Conservation (phyloP, 768 basidiomycete species). For the Psilocybe azurescens region DNA sequence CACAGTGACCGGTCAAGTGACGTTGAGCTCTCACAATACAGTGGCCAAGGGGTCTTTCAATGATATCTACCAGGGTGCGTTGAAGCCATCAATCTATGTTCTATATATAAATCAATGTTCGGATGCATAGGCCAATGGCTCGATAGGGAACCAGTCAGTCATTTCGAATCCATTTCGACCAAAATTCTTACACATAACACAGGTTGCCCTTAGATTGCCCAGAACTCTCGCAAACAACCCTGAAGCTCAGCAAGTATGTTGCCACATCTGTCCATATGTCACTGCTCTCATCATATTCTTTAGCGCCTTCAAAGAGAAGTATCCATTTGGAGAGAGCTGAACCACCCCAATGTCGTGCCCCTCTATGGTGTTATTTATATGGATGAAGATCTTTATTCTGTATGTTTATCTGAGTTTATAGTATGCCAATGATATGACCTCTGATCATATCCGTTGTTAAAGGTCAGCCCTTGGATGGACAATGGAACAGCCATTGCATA, state of each 20-base stretch:
- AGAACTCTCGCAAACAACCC: constrained; percentile 38
- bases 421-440: background rate
- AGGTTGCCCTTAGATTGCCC: constrained; percentile 47
- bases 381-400: constrained; percentile 37
- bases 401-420: constrained; percentile 20
- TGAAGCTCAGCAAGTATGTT: constrained; percentile 38
- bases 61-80: constrained; percentile 44
- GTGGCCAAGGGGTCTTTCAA: constrained; percentile 42
- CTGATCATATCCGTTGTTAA: background rate
- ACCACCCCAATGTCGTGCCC: constrained; percentile 44
- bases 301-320: constrained; percentile 50
- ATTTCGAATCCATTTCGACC: background rate
- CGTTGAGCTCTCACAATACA: constrained; percentile 30
- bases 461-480: constrained; percentile 54
- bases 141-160: constrained; percentile 37
- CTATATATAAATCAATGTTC: constrained; percentile 2
- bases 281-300: background rate
- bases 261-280: background rate
- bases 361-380: constrained; percentile 44
- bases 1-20: constrained; percentile 48
- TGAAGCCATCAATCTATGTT: constrained; percentile 2
- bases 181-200: constrained; percentile 4
- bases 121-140: constrained; percentile 45
- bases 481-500: constrained; percentile 45
- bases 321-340: constrained; percentile 44